Conservation (phyloP, 306 rosid genomes). For the Fagus sylvatica region DNA sequence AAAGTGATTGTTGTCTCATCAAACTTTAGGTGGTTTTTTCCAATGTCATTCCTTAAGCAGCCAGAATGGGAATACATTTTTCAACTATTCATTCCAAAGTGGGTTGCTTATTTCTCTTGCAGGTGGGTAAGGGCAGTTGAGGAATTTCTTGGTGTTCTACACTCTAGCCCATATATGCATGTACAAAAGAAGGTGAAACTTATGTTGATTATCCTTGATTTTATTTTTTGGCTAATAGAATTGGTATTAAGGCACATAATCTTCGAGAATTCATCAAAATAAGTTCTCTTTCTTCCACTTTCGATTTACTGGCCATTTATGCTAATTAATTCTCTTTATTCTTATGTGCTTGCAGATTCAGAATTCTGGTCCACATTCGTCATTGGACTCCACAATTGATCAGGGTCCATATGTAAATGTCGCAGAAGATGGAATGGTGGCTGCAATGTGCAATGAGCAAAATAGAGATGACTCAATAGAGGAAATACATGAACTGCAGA, state of each 20-base stretch:
- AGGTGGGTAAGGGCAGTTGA: conserved; percentile 88
- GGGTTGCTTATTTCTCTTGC: conserved; percentile 24
- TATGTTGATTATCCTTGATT: conserved; percentile 1
- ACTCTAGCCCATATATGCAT: conserved; percentile 58
- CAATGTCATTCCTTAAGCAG: conserved; percentile 3
- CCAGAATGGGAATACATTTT: background rate
- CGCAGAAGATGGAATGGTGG: conserved; percentile 79
- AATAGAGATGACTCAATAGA: conserved; percentile 29
- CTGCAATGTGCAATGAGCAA: conserved; percentile 59
- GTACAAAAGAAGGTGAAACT: conserved; percentile 67
- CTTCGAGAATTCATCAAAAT: conserved; percentile 1
- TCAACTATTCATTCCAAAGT: background rate
- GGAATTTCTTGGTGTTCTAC: conserved; percentile 69
- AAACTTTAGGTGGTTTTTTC: background rate
- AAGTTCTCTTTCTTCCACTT: background rate
- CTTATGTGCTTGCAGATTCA: conserved; percentile 37
- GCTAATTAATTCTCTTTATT: conserved; percentile 26
- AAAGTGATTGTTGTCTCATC: background rate
- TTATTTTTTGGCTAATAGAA: conserved; percentile 6
- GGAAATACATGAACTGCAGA: conserved; percentile 37
- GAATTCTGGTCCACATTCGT: conserved; percentile 40
- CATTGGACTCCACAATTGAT: conserved; percentile 55
- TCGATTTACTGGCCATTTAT: conserved; percentile 17
- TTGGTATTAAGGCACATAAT: background rate
- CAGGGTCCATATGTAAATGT: conserved; percentile 82